A percentile compares a stretch with the other conserved stretches of the same genome.
Evolutionary conservation across 805 yeast species (phyloP).

Genomic region (Spathaspora gorwiae): DNA sequence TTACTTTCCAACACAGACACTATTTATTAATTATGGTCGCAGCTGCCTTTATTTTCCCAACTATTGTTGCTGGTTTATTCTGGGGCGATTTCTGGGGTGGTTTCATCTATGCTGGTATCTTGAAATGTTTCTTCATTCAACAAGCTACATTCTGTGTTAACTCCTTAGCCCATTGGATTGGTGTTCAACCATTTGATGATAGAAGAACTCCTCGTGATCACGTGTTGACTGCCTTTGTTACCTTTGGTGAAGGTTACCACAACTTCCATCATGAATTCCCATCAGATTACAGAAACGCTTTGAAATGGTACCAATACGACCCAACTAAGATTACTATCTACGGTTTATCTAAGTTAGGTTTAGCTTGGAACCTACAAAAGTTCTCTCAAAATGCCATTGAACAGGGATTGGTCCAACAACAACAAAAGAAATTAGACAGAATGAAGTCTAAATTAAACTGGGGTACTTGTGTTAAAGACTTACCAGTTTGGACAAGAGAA

Average conservation of each 20-base stretch:
- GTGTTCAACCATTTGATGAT: slow-evolving; percentile 82
- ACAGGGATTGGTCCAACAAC: slow-evolving; percentile 78
- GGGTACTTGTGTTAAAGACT: slow-evolving; percentile 63
- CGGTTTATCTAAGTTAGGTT: slow-evolving; percentile 56
- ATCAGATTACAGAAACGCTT: slow-evolving; percentile 81
- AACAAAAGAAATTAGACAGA: slow-evolving; percentile 71
- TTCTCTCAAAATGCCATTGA: slow-evolving; percentile 78
- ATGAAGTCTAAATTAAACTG: slow-evolving; percentile 61
- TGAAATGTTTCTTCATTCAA: slow-evolving; percentile 67
- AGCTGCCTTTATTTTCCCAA: slow-evolving; percentile 63
- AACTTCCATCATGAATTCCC: slow-evolving; percentile 92
- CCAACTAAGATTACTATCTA: slow-evolving; percentile 71
- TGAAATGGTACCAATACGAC: slow-evolving; percentile 84
- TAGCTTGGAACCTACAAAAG: slow-evolving; percentile 69
- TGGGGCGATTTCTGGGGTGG: slow-evolving; percentile 66
- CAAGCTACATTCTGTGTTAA: slow-evolving; percentile 86
- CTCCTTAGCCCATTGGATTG: slow-evolving; percentile 83
- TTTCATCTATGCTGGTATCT: slow-evolving; percentile 66
- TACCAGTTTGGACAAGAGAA: slow-evolving; percentile 72
- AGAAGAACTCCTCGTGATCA: slow-evolving; percentile 86
- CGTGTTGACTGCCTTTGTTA: slow-evolving; percentile 72
- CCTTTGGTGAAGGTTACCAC: slow-evolving; percentile 88
- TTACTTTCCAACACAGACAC: slow-evolving; percentile 77
- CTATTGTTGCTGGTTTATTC: slow-evolving; percentile 55
- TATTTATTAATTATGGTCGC: slow-evolving; percentile 58